Percentiles rank a stretch among this genome's conserved stretches.
phyloP scores from a whole-genome alignment of 192 early-diverging fungal genomes.

The Oehlia diaphana region DNA sequence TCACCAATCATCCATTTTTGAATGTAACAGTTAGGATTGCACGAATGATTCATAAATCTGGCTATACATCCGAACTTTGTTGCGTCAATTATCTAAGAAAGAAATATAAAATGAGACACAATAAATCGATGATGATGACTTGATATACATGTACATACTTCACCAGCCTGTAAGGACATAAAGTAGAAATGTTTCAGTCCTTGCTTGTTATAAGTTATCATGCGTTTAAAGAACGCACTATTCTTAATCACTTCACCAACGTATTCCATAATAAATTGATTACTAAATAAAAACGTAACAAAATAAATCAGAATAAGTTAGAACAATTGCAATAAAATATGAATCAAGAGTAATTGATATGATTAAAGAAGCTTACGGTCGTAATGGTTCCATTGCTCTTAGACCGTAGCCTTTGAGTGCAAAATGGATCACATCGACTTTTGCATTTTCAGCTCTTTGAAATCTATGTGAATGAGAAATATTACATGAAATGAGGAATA shows the following conservation, averaged over 20 bases:
- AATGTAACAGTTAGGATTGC: slow-evolving; percentile 90
- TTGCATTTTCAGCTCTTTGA: slow-evolving; percentile 80
- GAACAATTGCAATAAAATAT: not conserved
- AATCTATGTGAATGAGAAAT: slow-evolving; percentile 57
- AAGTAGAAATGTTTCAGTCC: slow-evolving; percentile 96
- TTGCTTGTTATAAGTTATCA: slow-evolving; percentile 74
- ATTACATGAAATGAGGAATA: not conserved
- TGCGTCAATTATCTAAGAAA: slow-evolving; percentile 86
- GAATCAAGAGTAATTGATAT: not conserved
- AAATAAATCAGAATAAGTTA: not conserved
- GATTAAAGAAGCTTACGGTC: slow-evolving; percentile 49
- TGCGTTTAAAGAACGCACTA: slow-evolving; percentile 80
- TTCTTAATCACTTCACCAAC: slow-evolving; percentile 91
- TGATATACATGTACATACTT: slow-evolving; percentile 47
- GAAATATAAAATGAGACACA: not conserved
- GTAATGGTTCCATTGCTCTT: slow-evolving; percentile 63
- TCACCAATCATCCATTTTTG: slow-evolving; percentile 97
- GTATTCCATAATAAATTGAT: slow-evolving; percentile 95
- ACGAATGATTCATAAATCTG: slow-evolving; percentile 98
- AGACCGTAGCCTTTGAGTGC: slow-evolving; percentile 96
- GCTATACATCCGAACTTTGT: slow-evolving; percentile 89
- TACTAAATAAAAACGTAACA: slow-evolving; percentile 45
- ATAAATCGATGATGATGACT: not conserved
- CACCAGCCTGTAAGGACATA: slow-evolving; percentile 92
- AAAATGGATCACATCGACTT: slow-evolving; percentile 84